phyloP scores from a whole-genome alignment of 1,139 yeast species.

The Geotrichum australiense region DNA sequence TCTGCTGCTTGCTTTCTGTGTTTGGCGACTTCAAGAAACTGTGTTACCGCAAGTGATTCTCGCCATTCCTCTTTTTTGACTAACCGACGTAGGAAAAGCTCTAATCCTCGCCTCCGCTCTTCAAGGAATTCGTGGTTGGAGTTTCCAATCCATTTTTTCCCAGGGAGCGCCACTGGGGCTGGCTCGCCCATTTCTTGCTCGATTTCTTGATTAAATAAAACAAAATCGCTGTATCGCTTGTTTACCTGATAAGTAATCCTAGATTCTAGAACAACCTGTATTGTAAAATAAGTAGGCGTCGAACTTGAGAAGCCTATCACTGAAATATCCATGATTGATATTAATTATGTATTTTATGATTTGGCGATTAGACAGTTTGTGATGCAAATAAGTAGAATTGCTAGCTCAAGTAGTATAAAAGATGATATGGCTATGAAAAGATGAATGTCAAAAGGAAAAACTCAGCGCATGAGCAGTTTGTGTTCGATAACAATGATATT shows the following conservation, averaged over 20 bases:
- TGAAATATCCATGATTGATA: slow-evolving; percentile 28
- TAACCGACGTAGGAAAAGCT: slow-evolving; percentile 31
- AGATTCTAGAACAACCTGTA: slow-evolving; percentile 32
- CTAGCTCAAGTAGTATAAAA: no score
- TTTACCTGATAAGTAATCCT: slow-evolving; percentile 31
- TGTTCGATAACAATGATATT: no score
- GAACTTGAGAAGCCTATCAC: slow-evolving; percentile 33
- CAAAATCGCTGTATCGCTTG: slow-evolving; percentile 50
- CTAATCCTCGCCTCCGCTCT: slow-evolving; percentile 32
- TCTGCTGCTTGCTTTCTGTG: slow-evolving; percentile 21
- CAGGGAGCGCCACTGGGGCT: slow-evolving; percentile 46
- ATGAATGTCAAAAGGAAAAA: no score
- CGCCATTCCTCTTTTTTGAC: slow-evolving; percentile 33
- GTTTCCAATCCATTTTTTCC: slow-evolving; percentile 33
- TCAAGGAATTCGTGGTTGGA: slow-evolving; percentile 28
- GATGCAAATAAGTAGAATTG: no score
- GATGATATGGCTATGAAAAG: no score
- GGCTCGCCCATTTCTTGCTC: slow-evolving; percentile 40
- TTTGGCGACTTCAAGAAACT: slow-evolving; percentile 28
- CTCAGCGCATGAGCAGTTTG: no score
- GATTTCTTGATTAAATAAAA: slow-evolving; percentile 40
- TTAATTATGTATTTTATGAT: no score
- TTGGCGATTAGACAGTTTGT: no score
- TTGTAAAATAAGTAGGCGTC: slow-evolving; percentile 35
- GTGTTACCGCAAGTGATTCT: slow-evolving; percentile 30